Evolutionary conservation across 305 asterid genomes (phyloP).

Genomic region (Fraxinus greggii): DNA sequence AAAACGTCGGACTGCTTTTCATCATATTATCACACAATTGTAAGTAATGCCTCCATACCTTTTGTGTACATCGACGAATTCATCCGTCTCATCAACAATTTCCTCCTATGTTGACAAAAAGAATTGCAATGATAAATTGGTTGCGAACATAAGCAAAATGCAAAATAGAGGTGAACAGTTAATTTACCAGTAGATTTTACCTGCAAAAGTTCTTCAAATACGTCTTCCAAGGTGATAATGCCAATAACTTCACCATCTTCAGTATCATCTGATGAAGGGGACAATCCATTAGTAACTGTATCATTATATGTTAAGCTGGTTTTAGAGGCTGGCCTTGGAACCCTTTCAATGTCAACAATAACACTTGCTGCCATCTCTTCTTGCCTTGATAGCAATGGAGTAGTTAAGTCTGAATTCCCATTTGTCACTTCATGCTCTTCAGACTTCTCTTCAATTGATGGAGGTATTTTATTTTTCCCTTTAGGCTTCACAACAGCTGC

Average conservation of each 20-base stretch:
- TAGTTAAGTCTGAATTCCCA: conserved; percentile 36
- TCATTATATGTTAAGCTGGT: conserved; percentile 33
- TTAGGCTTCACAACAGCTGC: conserved; percentile 82
- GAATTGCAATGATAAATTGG: not conserved
- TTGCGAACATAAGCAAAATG: not conserved
- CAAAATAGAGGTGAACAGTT: not conserved
- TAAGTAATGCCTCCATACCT: conserved; percentile 40
- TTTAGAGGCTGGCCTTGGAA: conserved; percentile 37
- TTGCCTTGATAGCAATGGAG: conserved; percentile 55
- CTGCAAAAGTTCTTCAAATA: conserved; percentile 95
- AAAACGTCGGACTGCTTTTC: conserved; percentile 17
- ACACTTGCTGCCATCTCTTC: conserved; percentile 41
- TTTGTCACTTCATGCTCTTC: conserved; percentile 41
- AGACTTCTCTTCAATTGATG: conserved; percentile 42
- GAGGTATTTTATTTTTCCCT: conserved; percentile 48
- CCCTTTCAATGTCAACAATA: conserved; percentile 64
- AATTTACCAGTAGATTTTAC: conserved; percentile 26
- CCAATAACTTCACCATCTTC: conserved; percentile 89
- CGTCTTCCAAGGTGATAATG: conserved; percentile 89
- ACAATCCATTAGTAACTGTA: conserved; percentile 28
- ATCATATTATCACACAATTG: not conserved
- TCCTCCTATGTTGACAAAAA: conserved; percentile 62
- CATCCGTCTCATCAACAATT: conserved; percentile 97
- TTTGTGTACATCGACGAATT: conserved; percentile 88
- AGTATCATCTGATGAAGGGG: conserved; percentile 47